These are phyloP conservation scores for Apiosordaria backusii DNA, from an alignment of 495 filamentous ascomycete species.

Conservation along the genomic window DNA sequence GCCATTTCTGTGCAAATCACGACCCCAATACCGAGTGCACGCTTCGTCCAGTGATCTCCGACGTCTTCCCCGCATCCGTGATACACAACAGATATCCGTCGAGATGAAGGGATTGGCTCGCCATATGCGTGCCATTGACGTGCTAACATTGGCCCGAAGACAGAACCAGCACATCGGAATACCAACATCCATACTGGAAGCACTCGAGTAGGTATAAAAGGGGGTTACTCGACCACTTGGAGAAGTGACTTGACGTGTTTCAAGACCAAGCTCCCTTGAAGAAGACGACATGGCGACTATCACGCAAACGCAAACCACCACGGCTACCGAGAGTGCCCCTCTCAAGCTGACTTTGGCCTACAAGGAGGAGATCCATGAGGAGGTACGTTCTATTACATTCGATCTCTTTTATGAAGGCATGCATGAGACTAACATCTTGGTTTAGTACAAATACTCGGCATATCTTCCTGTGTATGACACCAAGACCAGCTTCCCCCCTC, in stretches of 20 bases:
- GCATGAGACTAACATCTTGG: background rate
- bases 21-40: constrained; percentile 8
- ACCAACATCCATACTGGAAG: background rate
- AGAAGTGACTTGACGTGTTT: background rate
- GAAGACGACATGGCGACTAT: background rate
- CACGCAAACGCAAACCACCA: constrained; percentile 16
- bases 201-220: background rate
- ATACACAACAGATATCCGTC: background rate
- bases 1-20: constrained; percentile 26
- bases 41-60: background rate
- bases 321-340: constrained; percentile 16
- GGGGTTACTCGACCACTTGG: background rate
- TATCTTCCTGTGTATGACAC: constrained; percentile 66
- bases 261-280: background rate
- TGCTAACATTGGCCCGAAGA: constrained; percentile 6
- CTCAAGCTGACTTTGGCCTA: constrained; percentile 25
- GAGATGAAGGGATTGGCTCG: constrained; percentile 11
- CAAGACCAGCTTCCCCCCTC: constrained; percentile 54
- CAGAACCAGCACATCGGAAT: background rate
- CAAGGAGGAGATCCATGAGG: constrained; percentile 22
- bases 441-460: constrained; percentile 53
- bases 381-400: constrained; percentile 11
- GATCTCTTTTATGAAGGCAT: background rate
- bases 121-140: constrained; percentile 20
- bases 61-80: constrained; percentile 3